Evolutionary conservation across 768 basidiomycete species (phyloP), one percentile per base, ranked within the genome.

Genomic region (Kwoniella bestiolae): DNA sequence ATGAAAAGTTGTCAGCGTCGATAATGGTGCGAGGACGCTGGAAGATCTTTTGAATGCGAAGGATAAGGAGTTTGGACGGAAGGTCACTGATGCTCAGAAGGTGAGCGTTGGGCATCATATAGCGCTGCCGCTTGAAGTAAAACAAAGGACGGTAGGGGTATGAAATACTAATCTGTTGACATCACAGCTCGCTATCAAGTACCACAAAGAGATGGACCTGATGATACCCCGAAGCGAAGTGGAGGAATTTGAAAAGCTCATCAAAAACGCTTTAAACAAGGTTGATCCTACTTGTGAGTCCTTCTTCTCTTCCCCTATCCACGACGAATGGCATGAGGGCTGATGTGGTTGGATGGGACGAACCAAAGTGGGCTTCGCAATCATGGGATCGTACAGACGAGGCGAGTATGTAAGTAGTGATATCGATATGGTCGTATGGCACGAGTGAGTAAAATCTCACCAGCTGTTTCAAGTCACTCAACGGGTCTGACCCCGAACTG

Each of bases 371-470:
- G 49, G 67, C 3, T 77, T 73, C 60, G 76, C 76, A 31, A 73
- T 80, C 65, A 74, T 77, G 71, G 79, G 77, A 7, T 75, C 71
- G 7, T 79, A 69, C 55, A 51, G 79, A 9, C 64, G 79, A 29
- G 79, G 79, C 16, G 73, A 80, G 56, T 53, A 35, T 5, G 55
- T 77, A 3, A 71, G 73, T 18, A 71, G 71, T 25, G 77, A 77
- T 61, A 72, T 80, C 25, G 79, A 80, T 55, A 60, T 80, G 62
- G 72, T 77, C 16, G 71, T 76, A 0, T 77, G 72, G 71, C 77
- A 79, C 56, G 38, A 60, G 77, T 80, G 35, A 44, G 69, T 70
- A 28, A 34, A 18, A 38, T 8, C 9, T 8, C 6, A 11, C 16
- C 35, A 9, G 16, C 35, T 38, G 32, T 44, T 32, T 6, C 38